Percentiles rank a stretch among this genome's conserved stretches.
phyloP scores from a whole-genome alignment of 768 basidiomycete species.

The Tephrocybe sp. region DNA sequence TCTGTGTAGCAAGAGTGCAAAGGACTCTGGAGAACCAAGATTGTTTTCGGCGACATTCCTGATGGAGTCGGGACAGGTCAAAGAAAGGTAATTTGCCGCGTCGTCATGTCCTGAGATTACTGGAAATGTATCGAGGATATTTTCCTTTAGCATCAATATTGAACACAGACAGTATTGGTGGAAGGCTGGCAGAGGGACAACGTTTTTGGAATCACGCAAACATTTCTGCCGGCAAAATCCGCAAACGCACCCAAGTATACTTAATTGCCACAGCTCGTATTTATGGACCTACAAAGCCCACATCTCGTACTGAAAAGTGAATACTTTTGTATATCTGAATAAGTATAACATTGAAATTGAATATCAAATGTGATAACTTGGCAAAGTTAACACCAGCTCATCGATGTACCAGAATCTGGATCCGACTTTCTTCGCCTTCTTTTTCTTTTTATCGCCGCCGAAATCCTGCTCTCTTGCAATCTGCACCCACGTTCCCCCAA shows the following conservation, averaged over 20 bases:
- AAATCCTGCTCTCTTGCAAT: conserved; percentile 42
- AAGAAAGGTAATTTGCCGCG: background rate
- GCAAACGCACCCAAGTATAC: too few species aligned
- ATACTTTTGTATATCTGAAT: too few species aligned
- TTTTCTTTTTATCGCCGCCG: conserved; percentile 24
- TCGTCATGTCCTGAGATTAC: background rate
- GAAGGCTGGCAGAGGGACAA: too few species aligned
- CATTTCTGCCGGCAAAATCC: too few species aligned
- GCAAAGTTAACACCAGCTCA: conserved; percentile 34
- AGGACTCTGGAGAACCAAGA: background rate
- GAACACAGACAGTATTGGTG: too few species aligned
- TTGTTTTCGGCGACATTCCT: background rate
- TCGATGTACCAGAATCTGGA: conserved; percentile 45
- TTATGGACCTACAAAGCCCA: too few species aligned
- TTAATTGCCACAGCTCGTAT: too few species aligned
- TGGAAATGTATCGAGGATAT: background rate
- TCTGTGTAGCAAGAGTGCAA: background rate
- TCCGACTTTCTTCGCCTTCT: conserved; percentile 31
- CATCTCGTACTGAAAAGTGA: too few species aligned
- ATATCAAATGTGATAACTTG: conserved; percentile 33
- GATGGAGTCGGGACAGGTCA: background rate
- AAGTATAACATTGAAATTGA: background rate
- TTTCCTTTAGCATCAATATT: background rate
- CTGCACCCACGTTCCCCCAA: conserved; percentile 72
- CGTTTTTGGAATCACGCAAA: too few species aligned